Evolutionary conservation across 176 grass and related monocot genomes (phyloP).

Genomic region (Alloteropsis semialata): DNA sequence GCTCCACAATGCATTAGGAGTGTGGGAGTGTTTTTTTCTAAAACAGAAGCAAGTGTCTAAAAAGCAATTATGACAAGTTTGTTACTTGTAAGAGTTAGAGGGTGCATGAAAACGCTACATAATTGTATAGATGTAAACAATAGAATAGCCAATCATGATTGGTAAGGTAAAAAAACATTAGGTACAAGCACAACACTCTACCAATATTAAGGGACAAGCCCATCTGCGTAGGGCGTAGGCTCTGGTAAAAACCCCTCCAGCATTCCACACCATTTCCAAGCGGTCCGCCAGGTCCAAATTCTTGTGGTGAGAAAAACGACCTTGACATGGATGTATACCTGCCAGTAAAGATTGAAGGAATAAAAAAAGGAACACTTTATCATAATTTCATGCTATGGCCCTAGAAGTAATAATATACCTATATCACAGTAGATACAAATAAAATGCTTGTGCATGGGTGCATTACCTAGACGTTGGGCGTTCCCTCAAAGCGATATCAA

Average conservation of each 20-base stretch:
- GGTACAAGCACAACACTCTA: background rate
- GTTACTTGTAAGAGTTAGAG: background rate
- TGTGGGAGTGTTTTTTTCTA: background rate
- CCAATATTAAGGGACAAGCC: conserved; percentile 69
- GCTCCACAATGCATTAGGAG: background rate
- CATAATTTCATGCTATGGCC: background rate
- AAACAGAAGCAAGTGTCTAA: background rate
- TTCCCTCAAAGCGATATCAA: conserved; percentile 76
- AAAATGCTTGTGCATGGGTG: background rate
- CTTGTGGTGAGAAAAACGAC: conserved; percentile 66
- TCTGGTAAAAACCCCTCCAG: conserved; percentile 87
- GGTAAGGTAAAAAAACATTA: background rate
- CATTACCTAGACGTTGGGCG: conserved; percentile 25
- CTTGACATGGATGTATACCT: conserved; percentile 55
- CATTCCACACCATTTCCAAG: conserved; percentile 63
- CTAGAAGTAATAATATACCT: background rate
- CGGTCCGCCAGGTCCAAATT: conserved; percentile 22
- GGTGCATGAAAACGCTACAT: background rate
- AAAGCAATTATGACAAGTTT: background rate
- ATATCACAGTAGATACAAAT: background rate
- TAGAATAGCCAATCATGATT: background rate
- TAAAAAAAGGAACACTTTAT: background rate
- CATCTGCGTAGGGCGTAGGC: conserved; percentile 85
- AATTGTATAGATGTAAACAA: background rate
- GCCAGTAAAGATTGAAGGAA: background rate